Evolutionary conservation across 371 early-diverging fungal species (phyloP).

Genomic region (Apophysomyces variabilis): DNA sequence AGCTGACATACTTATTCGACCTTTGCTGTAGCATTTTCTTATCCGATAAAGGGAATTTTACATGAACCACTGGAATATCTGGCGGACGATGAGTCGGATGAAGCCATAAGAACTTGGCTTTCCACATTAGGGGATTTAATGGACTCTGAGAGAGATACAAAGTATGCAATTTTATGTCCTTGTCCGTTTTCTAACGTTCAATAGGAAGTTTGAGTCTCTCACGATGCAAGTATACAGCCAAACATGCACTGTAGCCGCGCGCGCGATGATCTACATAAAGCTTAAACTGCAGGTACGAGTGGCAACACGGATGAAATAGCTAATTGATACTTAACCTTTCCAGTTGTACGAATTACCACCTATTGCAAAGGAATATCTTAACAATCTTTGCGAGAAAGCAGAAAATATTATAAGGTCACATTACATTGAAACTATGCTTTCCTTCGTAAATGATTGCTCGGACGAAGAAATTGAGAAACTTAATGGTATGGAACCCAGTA

Average conservation of each 20-base stretch:
- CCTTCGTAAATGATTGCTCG: background rate
- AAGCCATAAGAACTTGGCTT: background rate
- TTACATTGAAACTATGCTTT: background rate
- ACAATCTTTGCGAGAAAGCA: background rate
- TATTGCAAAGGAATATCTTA: constrained; percentile 1
- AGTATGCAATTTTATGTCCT: background rate
- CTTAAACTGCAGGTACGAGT: constrained; percentile 19
- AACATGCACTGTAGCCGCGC: constrained; percentile 18
- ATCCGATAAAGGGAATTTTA: background rate
- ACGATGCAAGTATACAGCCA: constrained; percentile 17
- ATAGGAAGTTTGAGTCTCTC: background rate
- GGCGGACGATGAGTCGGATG: background rate
- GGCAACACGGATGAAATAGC: background rate
- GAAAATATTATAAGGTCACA: background rate
- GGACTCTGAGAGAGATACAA: background rate
- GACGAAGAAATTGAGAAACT: background rate
- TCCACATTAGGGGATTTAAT: background rate
- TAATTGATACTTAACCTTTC: background rate
- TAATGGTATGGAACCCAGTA: background rate
- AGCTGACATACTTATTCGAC: background rate
- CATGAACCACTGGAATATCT: background rate
- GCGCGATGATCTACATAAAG: constrained; percentile 20
- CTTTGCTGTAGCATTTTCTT: background rate
- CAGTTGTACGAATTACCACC: background rate
- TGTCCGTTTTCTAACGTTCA: background rate